Evolutionary conservation across 148 eudicot genomes (phyloP), one percentile per base, ranked within the genome.

Genomic region (Gaultheria prostrata): DNA sequence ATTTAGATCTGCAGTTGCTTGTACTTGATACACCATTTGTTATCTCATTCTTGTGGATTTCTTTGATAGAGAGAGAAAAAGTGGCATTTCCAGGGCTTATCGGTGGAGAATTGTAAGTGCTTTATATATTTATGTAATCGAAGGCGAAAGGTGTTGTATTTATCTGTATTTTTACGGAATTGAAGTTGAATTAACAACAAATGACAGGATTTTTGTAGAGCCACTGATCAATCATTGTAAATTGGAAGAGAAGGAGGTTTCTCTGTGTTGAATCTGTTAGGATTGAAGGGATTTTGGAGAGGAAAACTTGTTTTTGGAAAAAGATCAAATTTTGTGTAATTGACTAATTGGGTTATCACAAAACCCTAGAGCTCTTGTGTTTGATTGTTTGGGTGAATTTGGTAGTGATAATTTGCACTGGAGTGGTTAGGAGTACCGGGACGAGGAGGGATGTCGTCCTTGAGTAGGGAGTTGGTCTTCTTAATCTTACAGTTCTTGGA

Each of bases 381-480:
- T 73, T 63, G 32, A 63, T 63, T 26, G 30, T 11, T 26, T 59
- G 26, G 70, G 70, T 63, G 15, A 63, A 63, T 61, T 83, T 81
- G 65, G 53, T 80, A 61, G 43, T 51, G 26, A 24, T 80, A 48
- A 87, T 89, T 89, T 83, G 87, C 85, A 50, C 89, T 91, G 93
- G 93, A 91, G 93, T 87, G 87, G 86, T 82, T 89, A 75, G 91
- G 93, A 84, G 80, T 81, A 45, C 86, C 89, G 3, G 91, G 90
- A 73, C 65, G 75, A 43, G 93, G 87, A 84, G 88, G 90, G 76
- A 90, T 90, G 93, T 89, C 93, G 59, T 90, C 93, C 82, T 82
- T 90, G 85, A 90, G 93, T 77, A 83, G 93, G 84, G 93, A 90
- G 73, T 86, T 90, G 83, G 93, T 90, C 80, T 90, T 90, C 91